These are phyloP conservation scores for Melanogaster broomeanus DNA, from an alignment of 768 basidiomycete species.

Conservation along the genomic window DNA sequence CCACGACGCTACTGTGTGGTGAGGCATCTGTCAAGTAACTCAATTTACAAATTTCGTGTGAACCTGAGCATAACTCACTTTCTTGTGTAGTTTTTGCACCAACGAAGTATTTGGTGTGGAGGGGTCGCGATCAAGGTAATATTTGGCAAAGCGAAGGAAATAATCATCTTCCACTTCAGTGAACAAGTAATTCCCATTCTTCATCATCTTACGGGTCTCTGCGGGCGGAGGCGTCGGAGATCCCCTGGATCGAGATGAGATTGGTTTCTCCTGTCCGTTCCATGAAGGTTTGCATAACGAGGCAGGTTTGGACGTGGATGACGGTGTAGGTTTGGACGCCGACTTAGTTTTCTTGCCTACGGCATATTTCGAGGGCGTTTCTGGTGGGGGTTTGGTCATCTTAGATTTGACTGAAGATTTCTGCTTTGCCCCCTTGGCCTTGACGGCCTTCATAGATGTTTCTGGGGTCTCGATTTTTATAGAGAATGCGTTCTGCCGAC, in stretches of 20 bases:
- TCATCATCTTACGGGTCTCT: conserved; percentile 27
- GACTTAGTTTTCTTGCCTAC: conserved; percentile 11
- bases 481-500: conserved; percentile 19
- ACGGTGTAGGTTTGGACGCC: not conserved
- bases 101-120: conserved; percentile 41
- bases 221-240: conserved; percentile 52
- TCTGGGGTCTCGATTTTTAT: conserved; percentile 12
- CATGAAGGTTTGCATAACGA: not conserved
- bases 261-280: conserved; percentile 2
- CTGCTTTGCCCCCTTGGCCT: conserved; percentile 2
- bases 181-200: conserved; percentile 42
- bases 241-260: conserved; percentile 7
- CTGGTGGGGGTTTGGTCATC: not conserved
- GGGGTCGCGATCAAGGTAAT: conserved; percentile 51
- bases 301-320: not conserved
- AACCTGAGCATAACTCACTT: conserved; percentile 39
- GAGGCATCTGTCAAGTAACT: conserved; percentile 52
- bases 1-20: conserved; percentile 59
- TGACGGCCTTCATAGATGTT: conserved; percentile 3
- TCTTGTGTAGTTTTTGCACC: conserved; percentile 40
- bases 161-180: conserved; percentile 55
- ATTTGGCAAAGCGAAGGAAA: conserved; percentile 41
- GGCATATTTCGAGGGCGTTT: conserved; percentile 7
- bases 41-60: not conserved
- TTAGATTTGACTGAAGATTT: conserved; percentile 5